Base-by-base conservation (phyloP, 345 rosid species). In the Brassica rapa region DNA sequence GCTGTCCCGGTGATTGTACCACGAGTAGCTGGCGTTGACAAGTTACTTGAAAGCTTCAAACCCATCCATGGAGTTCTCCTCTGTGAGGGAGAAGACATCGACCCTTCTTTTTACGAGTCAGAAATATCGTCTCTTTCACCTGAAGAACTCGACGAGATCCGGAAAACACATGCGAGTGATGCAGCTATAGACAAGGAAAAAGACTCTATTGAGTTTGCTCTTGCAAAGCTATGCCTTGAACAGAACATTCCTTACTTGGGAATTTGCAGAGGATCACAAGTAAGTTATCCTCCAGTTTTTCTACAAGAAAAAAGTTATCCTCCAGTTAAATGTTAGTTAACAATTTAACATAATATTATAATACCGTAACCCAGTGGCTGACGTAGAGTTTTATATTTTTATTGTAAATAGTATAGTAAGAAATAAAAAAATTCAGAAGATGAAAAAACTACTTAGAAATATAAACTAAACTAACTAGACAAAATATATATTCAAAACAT, bases 61-160 rank as follows among this genome's bases (percentile, higher is more conserved):
- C 98, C 98, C 3, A 89, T 93, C 86, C 98, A 93, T 57, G 97
- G 98, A 4, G 97, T 93, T 70, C 97, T 93, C 37, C 94, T 91
- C 0, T 93, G 97, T 43, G 97, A 93, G 86, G 98, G 98, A 12
- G 98, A 93, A 80, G 98, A 93, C 69, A 87, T 93, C 16, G 97
- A 93, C 67, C 98, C 98, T 11, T 89, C 98, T 8, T 68, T 89
- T 2, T 93, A 89, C 66, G 87, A 87, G 30, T 80, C 83, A 0
- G 94, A 87, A 21, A 51, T 78, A 14, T 67, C 90, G 0, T 77
- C 71, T 1, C 88, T 93, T 56, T 87, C 94, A 2, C 82, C 75
- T 0, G 89, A 86, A 73, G 98, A 91, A 68, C 70, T 91, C 6
- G 97, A 91, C 60, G 92, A 93, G 78, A 85, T 93, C 83, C 78